Evolutionary conservation across 106 monocot species (phyloP), one percentile per base, ranked within the genome.

Genomic region (Dioscorea alata): DNA sequence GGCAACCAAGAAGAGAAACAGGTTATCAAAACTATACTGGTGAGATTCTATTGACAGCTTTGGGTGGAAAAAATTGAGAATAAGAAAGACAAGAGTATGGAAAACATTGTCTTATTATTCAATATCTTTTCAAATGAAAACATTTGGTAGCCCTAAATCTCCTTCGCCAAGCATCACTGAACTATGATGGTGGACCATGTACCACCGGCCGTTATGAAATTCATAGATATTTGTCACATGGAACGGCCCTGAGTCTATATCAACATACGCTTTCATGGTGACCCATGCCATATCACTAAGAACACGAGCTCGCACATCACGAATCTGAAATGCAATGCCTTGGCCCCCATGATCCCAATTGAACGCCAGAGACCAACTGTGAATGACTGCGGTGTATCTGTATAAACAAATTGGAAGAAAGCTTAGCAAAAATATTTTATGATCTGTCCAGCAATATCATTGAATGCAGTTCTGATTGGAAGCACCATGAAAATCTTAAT

Each of bases 101-200:
- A 42, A 28, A 42, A 42, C 42, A 42, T 42, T 42, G 42, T 42
- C 42, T 42, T 42, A 42, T 42, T 42, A 42, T 42, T 42, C 42
- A 42, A 42, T 42, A 42, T 56, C 59, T 59, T 59, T 21, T 23
- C 23, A 66, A 66, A 48, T 50, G 50, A 66, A 50, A 66, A 50
- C 22, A 23, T 66, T 49, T 21, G 20, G 66, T 19, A 51, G 66
- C 16, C 52, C 76, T 0, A 60, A 66, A 16, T 66, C 77, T 33
- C 63, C 81, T 28, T 86, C 75, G 19, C 63, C 59, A 59, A 76
- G 56, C 73, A 82, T 69, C 0, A 80, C 72, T 31, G 85, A 77
- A 62, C 82, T 85, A 61, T 94, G 93, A 74, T 89, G 93, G 49
- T 84, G 93, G 59, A 94, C 93, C 82, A 94, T 84, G 69, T 77